Conservation (phyloP, 1,284 basidiomycete species). For the Bondarzewia mesenterica region DNA sequence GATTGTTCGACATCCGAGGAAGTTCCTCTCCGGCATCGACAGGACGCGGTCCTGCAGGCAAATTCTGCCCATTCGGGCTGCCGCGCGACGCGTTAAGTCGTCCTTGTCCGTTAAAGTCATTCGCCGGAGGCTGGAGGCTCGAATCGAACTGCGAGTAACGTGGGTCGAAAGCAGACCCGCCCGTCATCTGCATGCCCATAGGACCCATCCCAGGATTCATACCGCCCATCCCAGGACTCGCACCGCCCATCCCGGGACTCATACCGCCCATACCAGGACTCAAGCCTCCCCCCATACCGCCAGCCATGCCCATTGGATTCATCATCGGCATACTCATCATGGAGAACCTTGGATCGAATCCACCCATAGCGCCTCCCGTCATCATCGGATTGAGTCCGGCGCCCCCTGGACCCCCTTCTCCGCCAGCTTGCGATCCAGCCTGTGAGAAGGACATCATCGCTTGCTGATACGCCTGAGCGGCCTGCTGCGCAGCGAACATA, state of each 20-base stretch:
- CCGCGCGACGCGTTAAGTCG: slow-evolving; percentile 4
- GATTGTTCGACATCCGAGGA: slow-evolving; percentile 6
- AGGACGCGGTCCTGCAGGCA: slow-evolving; percentile 2
- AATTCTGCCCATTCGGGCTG: slow-evolving; percentile 1
- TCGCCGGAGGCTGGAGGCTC: slow-evolving; percentile 7
- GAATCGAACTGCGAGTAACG: slow-evolving; percentile 34
- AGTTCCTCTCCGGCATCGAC: slow-evolving; percentile 8
- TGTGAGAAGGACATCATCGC: slow-evolving; percentile 85
- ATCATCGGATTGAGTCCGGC: slow-evolving; percentile 46
- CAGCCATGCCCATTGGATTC: slow-evolving; percentile 18
- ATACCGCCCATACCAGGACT: slow-evolving; percentile 8
- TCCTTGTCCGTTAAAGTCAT: slow-evolving; percentile 1
- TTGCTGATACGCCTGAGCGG: slow-evolving; percentile 83
- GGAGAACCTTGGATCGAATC: slow-evolving; percentile 41
- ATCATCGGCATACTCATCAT: slow-evolving; percentile 54
- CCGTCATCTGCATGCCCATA: slow-evolving; percentile 50
- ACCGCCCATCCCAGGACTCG: slow-evolving; percentile 1
- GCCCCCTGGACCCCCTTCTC: slow-evolving; percentile 33
- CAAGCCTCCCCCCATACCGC: slow-evolving; percentile 11
- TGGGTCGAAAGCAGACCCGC: slow-evolving; percentile 37
- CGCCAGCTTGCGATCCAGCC: slow-evolving; percentile 68
- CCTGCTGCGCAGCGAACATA: slow-evolving; percentile 87
- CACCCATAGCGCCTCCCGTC: slow-evolving; percentile 36
- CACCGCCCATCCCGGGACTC: neutral
- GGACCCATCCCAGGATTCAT: slow-evolving; percentile 14